These are phyloP conservation scores for Chaetothyriales sp. DNA, from an alignment of 2,329 filamentous ascomycete genomes.

Conservation along the genomic window DNA sequence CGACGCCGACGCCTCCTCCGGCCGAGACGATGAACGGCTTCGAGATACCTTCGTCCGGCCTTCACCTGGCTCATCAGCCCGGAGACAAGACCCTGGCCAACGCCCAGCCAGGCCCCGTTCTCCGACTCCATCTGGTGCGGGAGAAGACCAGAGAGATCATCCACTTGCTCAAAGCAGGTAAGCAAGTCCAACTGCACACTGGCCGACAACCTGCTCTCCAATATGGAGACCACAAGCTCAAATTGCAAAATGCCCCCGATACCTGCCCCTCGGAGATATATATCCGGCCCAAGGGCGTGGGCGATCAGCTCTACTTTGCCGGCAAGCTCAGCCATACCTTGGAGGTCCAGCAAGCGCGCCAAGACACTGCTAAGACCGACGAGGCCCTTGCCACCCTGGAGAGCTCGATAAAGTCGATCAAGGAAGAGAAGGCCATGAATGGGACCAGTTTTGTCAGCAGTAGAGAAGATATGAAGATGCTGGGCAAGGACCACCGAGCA, in stretches of 20 bases:
- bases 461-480: constrained; percentile 24
- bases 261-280: constrained; percentile 47
- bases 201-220: constrained; percentile 42
- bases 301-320: constrained; percentile 39
- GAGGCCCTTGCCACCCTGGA: constrained; percentile 46
- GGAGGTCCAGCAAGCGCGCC: constrained; percentile 40
- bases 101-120: constrained; percentile 28
- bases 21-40: constrained; percentile 12
- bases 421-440: constrained; percentile 48
- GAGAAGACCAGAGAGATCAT: constrained; percentile 34
- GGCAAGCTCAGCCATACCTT: constrained; percentile 46
- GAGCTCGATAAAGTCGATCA: constrained; percentile 44
- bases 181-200: constrained; percentile 32
- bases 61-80: constrained; percentile 5
- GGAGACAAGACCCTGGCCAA: constrained; percentile 3
- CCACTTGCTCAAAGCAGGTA: constrained; percentile 28
- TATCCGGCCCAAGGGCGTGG: constrained; percentile 25
- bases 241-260: constrained; percentile 41
- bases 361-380: constrained; percentile 43
- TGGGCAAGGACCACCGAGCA: constrained; percentile 18
- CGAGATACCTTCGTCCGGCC: constrained; percentile 11
- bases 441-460: constrained; percentile 32
- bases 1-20: background rate
- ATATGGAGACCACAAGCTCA: constrained; percentile 43
- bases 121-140: constrained; percentile 34